Percentiles rank a stretch among this genome's conserved stretches.
Evolutionary conservation across 2,329 filamentous ascomycete species (phyloP).

Genomic region (Fusarium staphyleae): DNA sequence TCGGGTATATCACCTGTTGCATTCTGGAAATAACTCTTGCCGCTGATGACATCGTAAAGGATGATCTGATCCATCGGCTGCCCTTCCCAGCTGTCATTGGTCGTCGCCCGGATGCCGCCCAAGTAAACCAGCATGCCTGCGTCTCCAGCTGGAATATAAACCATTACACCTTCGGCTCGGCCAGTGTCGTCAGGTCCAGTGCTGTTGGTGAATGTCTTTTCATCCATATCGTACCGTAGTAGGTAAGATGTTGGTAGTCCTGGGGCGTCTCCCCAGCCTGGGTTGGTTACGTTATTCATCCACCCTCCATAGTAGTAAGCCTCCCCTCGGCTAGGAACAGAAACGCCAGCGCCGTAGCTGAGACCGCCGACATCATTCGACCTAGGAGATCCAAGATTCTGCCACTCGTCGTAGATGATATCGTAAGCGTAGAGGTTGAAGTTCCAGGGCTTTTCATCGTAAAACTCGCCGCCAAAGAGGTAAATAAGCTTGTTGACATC

Average conservation of each 20-base stretch:
- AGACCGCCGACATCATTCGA: conserved; percentile 52
- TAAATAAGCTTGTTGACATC: conserved; percentile 69
- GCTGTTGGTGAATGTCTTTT: conserved; percentile 58
- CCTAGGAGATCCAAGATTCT: conserved; percentile 51
- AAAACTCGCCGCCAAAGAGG: conserved; percentile 68
- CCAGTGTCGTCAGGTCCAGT: conserved; percentile 60
- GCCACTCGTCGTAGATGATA: conserved; percentile 63
- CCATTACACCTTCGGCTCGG: conserved; percentile 66
- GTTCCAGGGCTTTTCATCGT: conserved; percentile 52
- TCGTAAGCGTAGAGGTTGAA: conserved; percentile 66
- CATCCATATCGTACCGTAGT: conserved; percentile 63
- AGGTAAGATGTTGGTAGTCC: conserved; percentile 59
- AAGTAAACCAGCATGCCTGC: conserved; percentile 67
- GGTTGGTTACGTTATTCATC: conserved; percentile 60
- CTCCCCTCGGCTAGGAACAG: conserved; percentile 60
- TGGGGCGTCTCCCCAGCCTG: conserved; percentile 56
- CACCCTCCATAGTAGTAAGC: conserved; percentile 71
- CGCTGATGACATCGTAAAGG: conserved; percentile 65
- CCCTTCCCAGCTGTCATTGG: conserved; percentile 55
- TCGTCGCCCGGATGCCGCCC: conserved; percentile 61
- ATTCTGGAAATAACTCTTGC: conserved; percentile 65
- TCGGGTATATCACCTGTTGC: conserved; percentile 60
- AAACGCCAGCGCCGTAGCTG: conserved; percentile 64
- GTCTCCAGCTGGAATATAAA: conserved; percentile 67
- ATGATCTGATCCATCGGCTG: conserved; percentile 60